Evolutionary conservation across 2,329 filamentous ascomycete genomes (phyloP), one percentile per base, ranked within the genome.

Genomic region (Aureobasidium sp.): DNA sequence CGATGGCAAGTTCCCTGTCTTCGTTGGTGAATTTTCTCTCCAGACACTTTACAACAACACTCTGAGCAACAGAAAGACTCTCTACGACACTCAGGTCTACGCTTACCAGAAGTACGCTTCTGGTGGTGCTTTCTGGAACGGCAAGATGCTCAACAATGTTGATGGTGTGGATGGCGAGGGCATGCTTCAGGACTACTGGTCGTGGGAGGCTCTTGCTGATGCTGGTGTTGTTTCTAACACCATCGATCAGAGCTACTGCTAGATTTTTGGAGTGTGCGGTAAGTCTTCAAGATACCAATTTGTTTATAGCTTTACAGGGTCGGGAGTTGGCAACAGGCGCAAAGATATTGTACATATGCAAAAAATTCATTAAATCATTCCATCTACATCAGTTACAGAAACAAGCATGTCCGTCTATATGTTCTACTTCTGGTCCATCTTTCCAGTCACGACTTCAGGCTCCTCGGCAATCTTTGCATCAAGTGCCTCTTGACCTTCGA

Each of bases 71-170:
- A 63, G 71, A 5, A 68, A 67, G 59, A 68, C 63, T 15, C 65
- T 69, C 25, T 67, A 70, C 44, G 69, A 74, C 54, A 72, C 71
- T 0, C 68, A 71, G 61, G 34, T 69, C 1, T 73, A 73, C 58
- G 71, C 72, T 15, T 75, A 66, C 52, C 65, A 67, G 27, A 72
- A 71, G 63, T 71, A 70, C 64, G 66, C 66, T 3, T 64, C 67
- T 10, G 73, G 72, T 4, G 67, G 71, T 63, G 59, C 68, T 15
- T 71, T 68, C 53, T 72, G 71, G 71, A 60, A 45, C n/a, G 45
- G 37, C 27, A 55, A 55, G 52, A 50, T 50, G 54, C 29, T 41
- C 8, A 47, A 58, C 32, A 37, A 32, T 9, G 44, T 32, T n/a
- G 54, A 45, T 27, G 21, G 21, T 30, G 64, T 66, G 8, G 59